Conservation (phyloP, 768 basidiomycete genomes). For the Termitomyces sp. region DNA sequence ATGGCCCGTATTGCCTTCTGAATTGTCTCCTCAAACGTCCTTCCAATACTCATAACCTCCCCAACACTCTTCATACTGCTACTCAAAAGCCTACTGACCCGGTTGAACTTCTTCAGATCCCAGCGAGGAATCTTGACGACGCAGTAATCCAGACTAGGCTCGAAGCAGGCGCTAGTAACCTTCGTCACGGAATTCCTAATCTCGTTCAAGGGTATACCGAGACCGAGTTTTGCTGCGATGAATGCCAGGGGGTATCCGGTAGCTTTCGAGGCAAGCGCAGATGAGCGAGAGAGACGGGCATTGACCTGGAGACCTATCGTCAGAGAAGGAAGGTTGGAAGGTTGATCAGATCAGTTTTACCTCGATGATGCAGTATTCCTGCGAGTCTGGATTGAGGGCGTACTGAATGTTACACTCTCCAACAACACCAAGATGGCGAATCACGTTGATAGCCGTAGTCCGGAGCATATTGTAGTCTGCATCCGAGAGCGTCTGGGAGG, state of each 20-base stretch:
- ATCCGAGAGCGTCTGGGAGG: constrained; percentile 97
- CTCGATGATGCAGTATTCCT: constrained; percentile 99
- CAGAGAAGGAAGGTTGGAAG: background rate
- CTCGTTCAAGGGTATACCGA: constrained; percentile 95
- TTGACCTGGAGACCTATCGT: constrained; percentile 47
- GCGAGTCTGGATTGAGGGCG: constrained; percentile 90
- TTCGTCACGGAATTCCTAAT: constrained; percentile 98
- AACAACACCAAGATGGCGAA: constrained; percentile 95
- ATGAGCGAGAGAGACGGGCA: constrained; percentile 96
- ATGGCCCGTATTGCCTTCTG: constrained; percentile 98
- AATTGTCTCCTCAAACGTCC: constrained; percentile 97
- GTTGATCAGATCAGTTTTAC: constrained; percentile 25
- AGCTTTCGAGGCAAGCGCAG: constrained; percentile 96
- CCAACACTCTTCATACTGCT: constrained; percentile 99
- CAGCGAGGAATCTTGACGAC: constrained; percentile 99
- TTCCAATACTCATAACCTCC: constrained; percentile 98
- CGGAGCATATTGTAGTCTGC: constrained; percentile 99
- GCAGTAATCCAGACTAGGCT: constrained; percentile 94
- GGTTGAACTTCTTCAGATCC: constrained; percentile 97
- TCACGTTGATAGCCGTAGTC: constrained; percentile 96
- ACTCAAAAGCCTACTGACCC: constrained; percentile 86
- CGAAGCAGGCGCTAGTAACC: constrained; percentile 95
- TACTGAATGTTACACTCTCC: constrained; percentile 99
- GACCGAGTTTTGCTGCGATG: constrained; percentile 96
- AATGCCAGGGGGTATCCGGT: constrained; percentile 98